Evolutionary conservation across 2,329 filamentous ascomycete species (phyloP), one percentile per base, ranked within the genome.

Genomic region (Epichloe glyceriae): DNA sequence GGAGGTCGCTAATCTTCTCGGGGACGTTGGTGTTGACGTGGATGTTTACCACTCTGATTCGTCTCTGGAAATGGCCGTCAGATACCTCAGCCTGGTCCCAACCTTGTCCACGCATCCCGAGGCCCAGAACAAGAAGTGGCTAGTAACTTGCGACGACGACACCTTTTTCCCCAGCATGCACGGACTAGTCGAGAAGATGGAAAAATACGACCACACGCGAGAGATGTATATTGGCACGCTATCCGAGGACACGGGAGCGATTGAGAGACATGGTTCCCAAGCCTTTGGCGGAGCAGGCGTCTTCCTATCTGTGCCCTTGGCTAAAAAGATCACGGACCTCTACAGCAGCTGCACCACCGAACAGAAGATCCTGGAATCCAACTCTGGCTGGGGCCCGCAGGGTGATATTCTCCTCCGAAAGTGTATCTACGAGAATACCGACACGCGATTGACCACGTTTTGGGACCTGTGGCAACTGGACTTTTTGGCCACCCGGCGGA

Each of bases 201-300:
- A 64, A n/a, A 63, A 69, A 4, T 78, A 74, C 58, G 75, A 83
- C 56, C 65, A 75, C 52, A 68, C 64, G 1, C 64, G 71, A 45
- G 69, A 74, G 52, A 72, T 79, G 58, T 83, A 83, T 59, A 71
- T 83, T 43, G 80, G 80, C 42, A 78, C 77, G 5, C 62, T 83
- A 14, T 82, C 80, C 0, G 80, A 83, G 62, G 78, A 81, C 57
- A 69, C 79, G 15, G 74, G 76, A 51, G 78, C 80, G 52, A 70
- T 83, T 33, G 73, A 75, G 47, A 71, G 75, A 14, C 80, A 82
- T 54, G 80, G 80, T 11, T 74, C 80, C 5, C 80, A 83, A 61
- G 80, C 78, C 22, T 83, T 80, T 54, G 79, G 80, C 53, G 80
- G 80, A 55, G 80, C 75, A 2, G 80, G 80, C 50, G 76, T 83